Conservation (phyloP, 768 basidiomycete species). For the Termitomyces heimii region DNA sequence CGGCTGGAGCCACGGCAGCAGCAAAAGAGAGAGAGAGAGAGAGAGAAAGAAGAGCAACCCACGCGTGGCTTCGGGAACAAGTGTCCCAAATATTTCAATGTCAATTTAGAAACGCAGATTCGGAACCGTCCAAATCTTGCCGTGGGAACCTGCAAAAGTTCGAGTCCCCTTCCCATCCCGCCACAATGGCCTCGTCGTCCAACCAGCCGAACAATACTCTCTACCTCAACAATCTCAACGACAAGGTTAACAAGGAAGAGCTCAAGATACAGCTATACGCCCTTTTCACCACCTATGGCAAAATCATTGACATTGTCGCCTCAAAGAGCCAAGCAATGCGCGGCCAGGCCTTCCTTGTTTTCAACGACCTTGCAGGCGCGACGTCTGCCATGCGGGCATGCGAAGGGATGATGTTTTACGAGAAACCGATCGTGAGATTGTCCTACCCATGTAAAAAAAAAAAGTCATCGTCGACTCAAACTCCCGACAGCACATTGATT, state of each 20-base stretch:
- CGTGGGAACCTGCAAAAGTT: slow-evolving; percentile 18
- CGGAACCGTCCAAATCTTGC: not conserved
- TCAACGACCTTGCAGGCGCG: slow-evolving; percentile 83
- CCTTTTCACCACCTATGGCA: slow-evolving; percentile 91
- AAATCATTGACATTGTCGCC: slow-evolving; percentile 89
- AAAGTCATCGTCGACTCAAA: not conserved
- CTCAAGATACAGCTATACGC: slow-evolving; percentile 75
- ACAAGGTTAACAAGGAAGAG: slow-evolving; percentile 90
- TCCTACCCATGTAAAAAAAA: not conserved
- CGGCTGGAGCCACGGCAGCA: not conserved
- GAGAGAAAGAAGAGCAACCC: not conserved
- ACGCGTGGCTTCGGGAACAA: not conserved
- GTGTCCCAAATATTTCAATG: not conserved
- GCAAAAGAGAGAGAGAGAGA: not conserved
- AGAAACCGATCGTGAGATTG: slow-evolving; percentile 80
- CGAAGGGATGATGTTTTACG: slow-evolving; percentile 90
- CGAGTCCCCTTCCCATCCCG: slow-evolving; percentile 6
- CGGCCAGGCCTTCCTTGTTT: slow-evolving; percentile 96
- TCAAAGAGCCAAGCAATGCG: slow-evolving; percentile 81
- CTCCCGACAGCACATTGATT: slow-evolving; percentile 70
- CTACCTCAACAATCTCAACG: slow-evolving; percentile 91
- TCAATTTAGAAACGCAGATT: not conserved
- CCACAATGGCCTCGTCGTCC: slow-evolving; percentile 38
- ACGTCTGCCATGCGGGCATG: slow-evolving; percentile 92
- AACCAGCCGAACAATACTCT: slow-evolving; percentile 82